Conservation (phyloP, 148 eudicot species). For the Camellia granthamiana region DNA sequence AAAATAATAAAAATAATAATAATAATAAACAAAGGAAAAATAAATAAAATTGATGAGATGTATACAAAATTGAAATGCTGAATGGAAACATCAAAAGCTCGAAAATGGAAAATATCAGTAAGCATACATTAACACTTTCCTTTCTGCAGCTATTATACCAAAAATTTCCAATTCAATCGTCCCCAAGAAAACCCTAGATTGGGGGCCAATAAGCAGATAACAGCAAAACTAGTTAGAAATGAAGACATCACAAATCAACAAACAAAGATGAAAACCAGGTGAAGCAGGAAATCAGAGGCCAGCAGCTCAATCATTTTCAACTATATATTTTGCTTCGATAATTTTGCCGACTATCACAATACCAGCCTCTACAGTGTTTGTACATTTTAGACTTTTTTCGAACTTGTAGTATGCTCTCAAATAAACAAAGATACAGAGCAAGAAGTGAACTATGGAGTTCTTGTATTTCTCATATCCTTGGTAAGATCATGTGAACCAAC, state of each 20-base stretch:
- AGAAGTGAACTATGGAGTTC: not conserved
- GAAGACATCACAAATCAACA: not conserved
- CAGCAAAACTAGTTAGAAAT: not conserved
- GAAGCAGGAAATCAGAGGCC: constrained; percentile 1
- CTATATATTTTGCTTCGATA: not conserved
- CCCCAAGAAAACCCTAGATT: not conserved
- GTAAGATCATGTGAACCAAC: constrained; percentile 9
- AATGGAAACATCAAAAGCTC: not conserved
- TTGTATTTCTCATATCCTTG: constrained; percentile 4
- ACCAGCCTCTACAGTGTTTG: not conserved
- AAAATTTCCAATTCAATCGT: not conserved
- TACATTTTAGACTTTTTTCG: not conserved
- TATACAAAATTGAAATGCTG: not conserved
- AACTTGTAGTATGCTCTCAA: not conserved
- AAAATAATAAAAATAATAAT: too few relatives aligned
- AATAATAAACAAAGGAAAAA: too few relatives aligned
- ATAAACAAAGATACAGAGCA: constrained; percentile 1
- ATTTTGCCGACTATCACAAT: constrained; percentile 1
- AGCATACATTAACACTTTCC: not conserved
- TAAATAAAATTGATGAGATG: not conserved
- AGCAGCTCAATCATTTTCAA: constrained; percentile 5
- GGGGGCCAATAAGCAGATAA: not conserved
- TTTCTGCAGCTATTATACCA: not conserved
- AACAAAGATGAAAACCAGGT: not conserved
- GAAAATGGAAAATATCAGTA: not conserved